Base-by-base conservation (phyloP, 176 grass and related monocot species). In the Avena atlantica region DNA sequence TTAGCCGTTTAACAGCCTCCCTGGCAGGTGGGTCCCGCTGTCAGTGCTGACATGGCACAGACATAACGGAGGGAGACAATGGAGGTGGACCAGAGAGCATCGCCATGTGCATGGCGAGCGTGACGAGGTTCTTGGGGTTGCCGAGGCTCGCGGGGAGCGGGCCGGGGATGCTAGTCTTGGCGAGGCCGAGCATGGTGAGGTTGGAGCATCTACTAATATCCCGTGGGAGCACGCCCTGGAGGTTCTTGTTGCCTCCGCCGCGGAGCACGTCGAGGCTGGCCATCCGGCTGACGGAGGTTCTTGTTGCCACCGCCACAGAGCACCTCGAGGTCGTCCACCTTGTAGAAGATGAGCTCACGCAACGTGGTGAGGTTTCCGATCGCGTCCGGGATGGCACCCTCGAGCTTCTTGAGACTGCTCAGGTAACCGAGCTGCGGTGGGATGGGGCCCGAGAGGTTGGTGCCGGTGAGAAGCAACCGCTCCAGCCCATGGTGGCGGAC, bases 71-170 rank as follows among this genome's bases (percentile, higher is more conserved):
- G 27, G 27, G 27, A 27, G 27, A 27, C 27, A 27, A 27, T 27
- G 27, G 27, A 27, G 27, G 27, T 27, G 91, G 87, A 5, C 95
- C 93, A 2, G 93, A 97, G 42, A 97, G 86, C 60, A 93, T 48
- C 3, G 91, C 86, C n/a, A 89, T 97, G 91, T 97, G 92, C 20
- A 97, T 89, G 55, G 93, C 89, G 15, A 97, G 74, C 6, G 93
- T 92, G 49, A 86, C 77, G 78, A 97, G 92, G 37, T 73, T 95
- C 87, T 86, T 93, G 31, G 92, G 91, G 42, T 55, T 36, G 63
- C 90, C 87, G 11, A 97, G 80, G 6, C 52, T 88, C 11, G 91
- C 49, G 13, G 95, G 93, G 67, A 97, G 89, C 0, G 85, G 57
- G 0, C 95, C 93, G 1, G 93, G 93, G 79, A 97, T 81, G 87